Evolutionary conservation across 306 rosid genomes (phyloP), one percentile per base, ranked within the genome.

Genomic region (Gastrolobium bilobum): DNA sequence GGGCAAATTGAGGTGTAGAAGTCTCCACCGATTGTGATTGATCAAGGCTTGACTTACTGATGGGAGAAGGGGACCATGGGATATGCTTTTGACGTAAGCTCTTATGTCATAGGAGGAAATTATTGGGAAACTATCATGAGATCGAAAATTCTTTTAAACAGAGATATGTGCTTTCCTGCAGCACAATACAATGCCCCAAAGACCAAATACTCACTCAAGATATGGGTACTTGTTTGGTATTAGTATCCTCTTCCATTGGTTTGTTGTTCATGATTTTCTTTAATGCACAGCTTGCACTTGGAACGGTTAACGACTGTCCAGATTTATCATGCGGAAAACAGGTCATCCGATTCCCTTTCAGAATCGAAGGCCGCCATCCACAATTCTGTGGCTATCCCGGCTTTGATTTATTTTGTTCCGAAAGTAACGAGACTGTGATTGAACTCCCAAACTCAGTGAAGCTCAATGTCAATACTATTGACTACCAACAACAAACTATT

Each of bases 351-450:
- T 86, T 87, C 74, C 94, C 90, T 6, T 90, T 87, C 38, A n/a
- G 80, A 39, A 64, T 74, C 8, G 75, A 60, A 67, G 56, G 40
- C 34, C 10, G 20, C 0, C 84, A 81, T 7, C 71, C 43, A 56
- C 10, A 1, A 6, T 20, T 42, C 0, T 81, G 84, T 67, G 78
- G 70, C 7, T 68, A 84, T 20, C 87, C 84, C 0, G 83, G 84
- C 2, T 88, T 88, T 77, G 89, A 83, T 70, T 10, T 90, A 13
- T 52, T 76, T 5, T 90, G 94, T 59, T 42, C 78, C 5, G 3
- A 50, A 1, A 20, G 11, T 5, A 54, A 68, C 4, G 37, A 77
- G 2, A 42, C 83, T 0, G 11, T 87, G 42, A 80, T 84, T 14
- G 54, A 84, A 75, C 83, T 90, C 15, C 85, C 82, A 10, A 5